These are phyloP conservation scores for Albophoma yamanashiensis DNA, from an alignment of 2,329 filamentous ascomycete species.

Conservation along the genomic window DNA sequence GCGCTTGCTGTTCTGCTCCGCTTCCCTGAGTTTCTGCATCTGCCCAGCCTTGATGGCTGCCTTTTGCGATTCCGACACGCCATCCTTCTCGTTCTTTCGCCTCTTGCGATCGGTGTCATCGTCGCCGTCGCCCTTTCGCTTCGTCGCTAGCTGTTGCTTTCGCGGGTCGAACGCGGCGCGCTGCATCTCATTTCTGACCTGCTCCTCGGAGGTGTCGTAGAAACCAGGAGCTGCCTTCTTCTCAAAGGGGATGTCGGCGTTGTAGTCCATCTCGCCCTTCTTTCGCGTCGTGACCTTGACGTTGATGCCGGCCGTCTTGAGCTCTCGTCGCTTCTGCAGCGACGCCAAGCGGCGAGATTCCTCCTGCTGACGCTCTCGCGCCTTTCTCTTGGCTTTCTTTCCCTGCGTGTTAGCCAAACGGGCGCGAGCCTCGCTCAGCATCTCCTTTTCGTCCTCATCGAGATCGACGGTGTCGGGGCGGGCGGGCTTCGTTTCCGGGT, in stretches of 20 bases:
- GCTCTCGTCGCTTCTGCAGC: slow-evolving; percentile 87
- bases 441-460: slow-evolving; percentile 98
- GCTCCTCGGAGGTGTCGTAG: slow-evolving; percentile 84
- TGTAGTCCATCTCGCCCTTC: slow-evolving; percentile 98
- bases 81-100: slow-evolving; percentile 79
- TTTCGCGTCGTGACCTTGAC: slow-evolving; percentile 89
- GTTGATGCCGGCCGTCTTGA: slow-evolving; percentile 97
- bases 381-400: slow-evolving; percentile 98
- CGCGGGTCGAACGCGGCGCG: slow-evolving; percentile 81
- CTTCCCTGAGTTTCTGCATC: slow-evolving; percentile 88
- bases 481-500: slow-evolving; percentile 92
- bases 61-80: slow-evolving; percentile 66
- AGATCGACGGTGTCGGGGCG: slow-evolving; percentile 94
- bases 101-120: slow-evolving; percentile 73
- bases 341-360: slow-evolving; percentile 84
- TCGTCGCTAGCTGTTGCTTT: slow-evolving; percentile 82
- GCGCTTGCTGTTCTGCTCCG: slow-evolving; percentile 92
- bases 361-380: slow-evolving; percentile 87
- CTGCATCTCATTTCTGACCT: slow-evolving; percentile 69
- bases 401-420: slow-evolving; percentile 96
- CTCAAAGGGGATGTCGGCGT: slow-evolving; percentile 96
- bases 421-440: slow-evolving; percentile 94
- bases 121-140: slow-evolving; percentile 91
- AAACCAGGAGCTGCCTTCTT: slow-evolving; percentile 83
- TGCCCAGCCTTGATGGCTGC: slow-evolving; percentile 89